Conservation (phyloP, 768 basidiomycete species). For the Scleroderma citrinum region DNA sequence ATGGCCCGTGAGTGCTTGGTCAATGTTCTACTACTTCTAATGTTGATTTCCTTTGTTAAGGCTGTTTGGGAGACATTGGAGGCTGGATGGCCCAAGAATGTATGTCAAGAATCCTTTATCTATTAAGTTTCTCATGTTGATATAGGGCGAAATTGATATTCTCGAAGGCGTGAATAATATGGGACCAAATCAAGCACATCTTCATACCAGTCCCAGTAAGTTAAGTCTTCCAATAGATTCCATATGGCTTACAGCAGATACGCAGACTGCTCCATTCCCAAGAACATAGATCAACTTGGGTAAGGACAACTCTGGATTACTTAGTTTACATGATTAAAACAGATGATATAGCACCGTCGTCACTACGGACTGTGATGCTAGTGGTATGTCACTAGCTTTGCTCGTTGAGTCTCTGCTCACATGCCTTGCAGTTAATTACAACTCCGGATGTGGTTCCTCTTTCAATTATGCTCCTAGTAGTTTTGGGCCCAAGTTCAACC, state of each 20-base stretch:
- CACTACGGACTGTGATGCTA: slow-evolving; percentile 18
- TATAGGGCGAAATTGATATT: slow-evolving; percentile 27
- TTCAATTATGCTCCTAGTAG: slow-evolving; percentile 20
- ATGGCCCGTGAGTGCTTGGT: slow-evolving; percentile 27
- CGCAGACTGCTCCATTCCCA: slow-evolving; percentile 24
- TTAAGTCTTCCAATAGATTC: neutral
- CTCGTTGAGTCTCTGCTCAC: slow-evolving; percentile 1
- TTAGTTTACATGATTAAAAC: neutral
- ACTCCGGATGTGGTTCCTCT: slow-evolving; percentile 34
- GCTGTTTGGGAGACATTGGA: slow-evolving; percentile 25
- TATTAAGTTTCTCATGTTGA: neutral
- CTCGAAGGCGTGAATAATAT: slow-evolving; percentile 46
- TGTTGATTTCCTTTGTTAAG: slow-evolving; percentile 11
- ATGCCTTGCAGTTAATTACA: slow-evolving; percentile 19
- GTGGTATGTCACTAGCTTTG: slow-evolving; percentile 9
- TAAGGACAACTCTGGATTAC: slow-evolving; percentile 2
- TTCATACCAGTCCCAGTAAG: slow-evolving; percentile 51
- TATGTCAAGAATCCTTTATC: slow-evolving; percentile 4
- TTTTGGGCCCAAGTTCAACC: slow-evolving; percentile 26
- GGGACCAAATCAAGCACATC: slow-evolving; percentile 43
- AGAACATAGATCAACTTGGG: slow-evolving; percentile 19
- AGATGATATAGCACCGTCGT: slow-evolving; percentile 12
- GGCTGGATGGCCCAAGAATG: slow-evolving; percentile 22
- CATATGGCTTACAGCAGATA: neutral
- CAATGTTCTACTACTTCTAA: slow-evolving; percentile 1